Percentiles rank a stretch among this genome's conserved stretches.
Evolutionary conservation across 2,329 filamentous ascomycete genomes (phyloP).

Genomic region (Fusarium redolens): DNA sequence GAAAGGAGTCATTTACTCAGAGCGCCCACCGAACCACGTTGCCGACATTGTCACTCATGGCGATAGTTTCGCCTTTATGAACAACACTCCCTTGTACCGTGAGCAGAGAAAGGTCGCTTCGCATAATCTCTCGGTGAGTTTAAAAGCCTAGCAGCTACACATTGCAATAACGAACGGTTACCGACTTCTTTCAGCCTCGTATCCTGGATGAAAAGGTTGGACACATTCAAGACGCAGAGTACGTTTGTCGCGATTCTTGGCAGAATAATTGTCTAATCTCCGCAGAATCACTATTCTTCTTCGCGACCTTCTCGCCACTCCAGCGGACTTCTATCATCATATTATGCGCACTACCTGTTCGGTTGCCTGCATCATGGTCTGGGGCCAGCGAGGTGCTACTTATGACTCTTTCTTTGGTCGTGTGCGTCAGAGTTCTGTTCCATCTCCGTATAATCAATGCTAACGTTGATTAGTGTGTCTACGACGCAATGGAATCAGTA

Average conservation of each 20-base stretch:
- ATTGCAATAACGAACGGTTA: fast-evolving
- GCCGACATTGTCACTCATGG: neutral
- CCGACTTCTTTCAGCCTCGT: neutral
- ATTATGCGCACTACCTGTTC: neutral
- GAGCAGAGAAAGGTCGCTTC: neutral
- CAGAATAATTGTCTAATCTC: neutral
- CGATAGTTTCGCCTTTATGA: neutral
- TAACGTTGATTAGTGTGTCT: neutral
- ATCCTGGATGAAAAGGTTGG: neutral
- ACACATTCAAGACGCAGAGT: neutral
- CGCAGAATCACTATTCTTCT: neutral
- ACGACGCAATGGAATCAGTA: neutral
- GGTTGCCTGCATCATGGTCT: neutral
- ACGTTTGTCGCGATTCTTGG: neutral
- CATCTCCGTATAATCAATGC: neutral
- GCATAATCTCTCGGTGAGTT: neutral
- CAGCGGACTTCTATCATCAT: neutral
- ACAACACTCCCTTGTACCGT: neutral
- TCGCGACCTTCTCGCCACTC: neutral
- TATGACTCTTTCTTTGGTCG: neutral
- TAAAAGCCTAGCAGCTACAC: fast-evolving
- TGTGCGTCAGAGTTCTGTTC: neutral
- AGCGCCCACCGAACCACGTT: neutral
- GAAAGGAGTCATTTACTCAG: neutral
- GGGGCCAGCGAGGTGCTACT: neutral